A percentile compares a stretch with the other conserved stretches of the same genome.
Conservation (phyloP, 129 eudicot genomes). For the Ambrosia artemisiifolia region DNA sequence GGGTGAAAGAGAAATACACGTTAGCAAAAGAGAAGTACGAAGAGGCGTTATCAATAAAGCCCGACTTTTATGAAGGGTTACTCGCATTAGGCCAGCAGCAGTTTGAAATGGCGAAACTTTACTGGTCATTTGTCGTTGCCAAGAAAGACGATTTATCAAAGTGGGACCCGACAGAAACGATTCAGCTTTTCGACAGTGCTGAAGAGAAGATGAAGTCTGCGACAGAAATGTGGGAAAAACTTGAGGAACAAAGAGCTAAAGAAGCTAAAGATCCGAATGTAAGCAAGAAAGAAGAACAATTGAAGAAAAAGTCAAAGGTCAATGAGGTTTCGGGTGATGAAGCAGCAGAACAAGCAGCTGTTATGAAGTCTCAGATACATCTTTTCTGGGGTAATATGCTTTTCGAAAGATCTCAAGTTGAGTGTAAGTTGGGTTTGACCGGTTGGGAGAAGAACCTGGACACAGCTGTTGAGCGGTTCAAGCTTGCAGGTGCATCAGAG, state of each 20-base stretch:
- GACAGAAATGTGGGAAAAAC: conserved; percentile 92
- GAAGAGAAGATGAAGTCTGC: conserved; percentile 93
- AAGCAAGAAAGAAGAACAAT: conserved; percentile 66
- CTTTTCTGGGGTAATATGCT: conserved; percentile 98
- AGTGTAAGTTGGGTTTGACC: conserved; percentile 57
- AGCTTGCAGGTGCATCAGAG: conserved; percentile 95
- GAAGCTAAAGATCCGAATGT: conserved; percentile 69
- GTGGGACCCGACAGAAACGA: conserved; percentile 85
- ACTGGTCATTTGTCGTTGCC: conserved; percentile 87
- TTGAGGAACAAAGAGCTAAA: conserved; percentile 89
- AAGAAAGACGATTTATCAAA: conserved; percentile 74
- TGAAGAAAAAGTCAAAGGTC: conserved; percentile 59
- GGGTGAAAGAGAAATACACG: conserved; percentile 82
- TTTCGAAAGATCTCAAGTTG: conserved; percentile 93
- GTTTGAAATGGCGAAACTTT: conserved; percentile 97
- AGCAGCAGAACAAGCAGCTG: conserved; percentile 90
- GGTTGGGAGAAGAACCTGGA: conserved; percentile 85
- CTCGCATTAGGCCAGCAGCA: conserved; percentile 94
- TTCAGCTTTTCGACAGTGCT: conserved; percentile 78
- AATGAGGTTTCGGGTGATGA: conserved; percentile 71
- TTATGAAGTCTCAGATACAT: conserved; percentile 94
- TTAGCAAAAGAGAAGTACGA: conserved; percentile 85
- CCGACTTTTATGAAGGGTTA: conserved; percentile 91
- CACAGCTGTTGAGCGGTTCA: conserved; percentile 73
- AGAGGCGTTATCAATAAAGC: conserved; percentile 75